Conservation (phyloP, 176 grass and related monocot genomes). For the Canna indica region DNA sequence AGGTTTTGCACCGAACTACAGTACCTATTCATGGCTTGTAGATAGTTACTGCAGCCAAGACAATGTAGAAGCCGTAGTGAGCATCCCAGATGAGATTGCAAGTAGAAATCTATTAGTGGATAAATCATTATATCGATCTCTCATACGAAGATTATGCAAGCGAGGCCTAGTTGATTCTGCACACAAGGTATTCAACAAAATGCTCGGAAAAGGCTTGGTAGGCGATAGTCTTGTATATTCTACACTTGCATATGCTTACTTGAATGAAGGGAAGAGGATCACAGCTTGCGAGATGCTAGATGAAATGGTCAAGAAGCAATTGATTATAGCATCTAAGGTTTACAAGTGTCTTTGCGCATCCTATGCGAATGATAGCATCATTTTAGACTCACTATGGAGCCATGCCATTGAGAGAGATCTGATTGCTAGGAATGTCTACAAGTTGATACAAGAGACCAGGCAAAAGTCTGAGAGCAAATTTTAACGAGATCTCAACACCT, state of each 20-base stretch:
- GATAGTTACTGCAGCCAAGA: constrained; percentile 63
- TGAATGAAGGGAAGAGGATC: constrained; percentile 34
- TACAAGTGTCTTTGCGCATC: constrained; percentile 55
- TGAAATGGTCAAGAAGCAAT: constrained; percentile 49
- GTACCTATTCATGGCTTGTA: constrained; percentile 64
- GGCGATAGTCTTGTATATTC: constrained; percentile 56
- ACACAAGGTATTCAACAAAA: constrained; percentile 42
- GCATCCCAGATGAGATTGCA: constrained; percentile 57
- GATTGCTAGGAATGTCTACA: constrained; percentile 44
- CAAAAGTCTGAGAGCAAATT: background rate
- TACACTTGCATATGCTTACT: constrained; percentile 54
- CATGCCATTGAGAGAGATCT: constrained; percentile 51
- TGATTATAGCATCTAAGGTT: constrained; percentile 42
- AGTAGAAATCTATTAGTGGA: constrained; percentile 48
- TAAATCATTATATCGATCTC: constrained; percentile 64
- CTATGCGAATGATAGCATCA: constrained; percentile 43
- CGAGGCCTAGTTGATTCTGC: constrained; percentile 52
- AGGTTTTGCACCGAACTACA: constrained; percentile 69
- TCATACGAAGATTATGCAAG: constrained; percentile 79
- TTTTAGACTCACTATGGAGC: constrained; percentile 57
- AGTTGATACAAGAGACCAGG: constrained; percentile 30
- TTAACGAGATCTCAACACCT: background rate
- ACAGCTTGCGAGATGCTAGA: constrained; percentile 32
- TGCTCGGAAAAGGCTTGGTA: constrained; percentile 46
- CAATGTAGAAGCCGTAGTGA: constrained; percentile 44